Conservation (phyloP, 2,329 filamentous ascomycete genomes). For the Hypoxylon sp. region DNA sequence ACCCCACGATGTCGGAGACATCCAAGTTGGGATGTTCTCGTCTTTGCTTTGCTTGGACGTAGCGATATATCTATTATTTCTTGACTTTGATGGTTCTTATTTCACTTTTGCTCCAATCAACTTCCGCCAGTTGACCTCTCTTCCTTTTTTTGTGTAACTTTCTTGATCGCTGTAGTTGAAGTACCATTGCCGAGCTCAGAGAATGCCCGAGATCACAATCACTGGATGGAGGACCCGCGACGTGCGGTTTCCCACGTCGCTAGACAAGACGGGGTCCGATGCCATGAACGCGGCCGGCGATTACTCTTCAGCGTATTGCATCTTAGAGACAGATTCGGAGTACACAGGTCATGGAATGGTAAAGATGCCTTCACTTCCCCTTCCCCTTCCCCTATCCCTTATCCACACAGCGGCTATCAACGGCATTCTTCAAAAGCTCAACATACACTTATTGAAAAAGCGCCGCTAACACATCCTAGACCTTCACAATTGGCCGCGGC, state of each 20-base stretch:
- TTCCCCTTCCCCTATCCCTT: constrained; percentile 1
- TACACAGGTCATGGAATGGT: constrained; percentile 85
- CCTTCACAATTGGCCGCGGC: constrained; percentile 88
- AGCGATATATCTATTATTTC: constrained; percentile 3
- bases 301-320: constrained; percentile 95
- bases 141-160: background rate
- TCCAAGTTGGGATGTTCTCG: constrained; percentile 14
- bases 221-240: constrained; percentile 79
- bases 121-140: background rate
- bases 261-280: constrained; percentile 96
- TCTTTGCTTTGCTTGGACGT: background rate
- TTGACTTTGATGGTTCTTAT: background rate
- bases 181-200: constrained; percentile 7
- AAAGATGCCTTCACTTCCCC: constrained; percentile 17
- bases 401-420: background rate
- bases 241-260: constrained; percentile 88
- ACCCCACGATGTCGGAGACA: constrained; percentile 39
- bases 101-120: background rate
- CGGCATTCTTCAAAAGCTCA: background rate
- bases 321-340: constrained; percentile 82
- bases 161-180: background rate
- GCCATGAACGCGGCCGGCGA: constrained; percentile 96
- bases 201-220: constrained; percentile 74
- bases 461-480: constrained; percentile 55
- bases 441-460: constrained; percentile 11